Evolutionary conservation across 2,329 filamentous ascomycete genomes (phyloP), one percentile per base, ranked within the genome.

Genomic region (Ascochyta rabiei): DNA sequence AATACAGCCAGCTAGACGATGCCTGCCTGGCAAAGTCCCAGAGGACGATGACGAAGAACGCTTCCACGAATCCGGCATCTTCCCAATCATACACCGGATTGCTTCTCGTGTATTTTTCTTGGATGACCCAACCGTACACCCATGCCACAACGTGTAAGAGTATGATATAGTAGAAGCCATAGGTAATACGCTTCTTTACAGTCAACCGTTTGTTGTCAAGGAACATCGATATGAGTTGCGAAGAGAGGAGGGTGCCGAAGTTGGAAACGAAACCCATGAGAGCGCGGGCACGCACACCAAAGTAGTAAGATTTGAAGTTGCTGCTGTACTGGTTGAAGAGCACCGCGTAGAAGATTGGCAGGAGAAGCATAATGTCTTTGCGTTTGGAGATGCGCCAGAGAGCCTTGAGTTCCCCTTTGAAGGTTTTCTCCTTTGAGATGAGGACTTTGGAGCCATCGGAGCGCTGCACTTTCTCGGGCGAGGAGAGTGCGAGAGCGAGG

Each of bases 1-100:
- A 84, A 57, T 84, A 84, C 0, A 84, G 72, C 80, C 80, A 84
- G 48, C 83, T 84, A 63, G 84, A 82, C 18, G 83, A 64, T 0
- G 79, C 73, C 61, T 85, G 82, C 2, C 80, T 74, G 2, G 81
- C 72, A 58, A 84, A 83, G 64, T 76, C 69, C 81, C 80, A 82
- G 0, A 82, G 71, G 0, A 81, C 66, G 1, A 81, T 57, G 2
- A 81, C 80, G 44, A 81, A 82, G 53, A 81, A 77, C 0, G 79
- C 80, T 51, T 81, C 74, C 0, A 72, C 68, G 16, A 81, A 82
- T 0, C 80, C 80, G 3, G 33, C 21, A 15, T 66, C 62, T 19
- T 73, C 68, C 75, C 78, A 80, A 48, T 81, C 78, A 33, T 74
- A 68, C 0, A 67, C 66, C 0, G 76, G 77, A 2, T 73, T 75